phyloP scores from a whole-genome alignment of 345 rosid genomes.

The Limnanthes douglasii region DNA sequence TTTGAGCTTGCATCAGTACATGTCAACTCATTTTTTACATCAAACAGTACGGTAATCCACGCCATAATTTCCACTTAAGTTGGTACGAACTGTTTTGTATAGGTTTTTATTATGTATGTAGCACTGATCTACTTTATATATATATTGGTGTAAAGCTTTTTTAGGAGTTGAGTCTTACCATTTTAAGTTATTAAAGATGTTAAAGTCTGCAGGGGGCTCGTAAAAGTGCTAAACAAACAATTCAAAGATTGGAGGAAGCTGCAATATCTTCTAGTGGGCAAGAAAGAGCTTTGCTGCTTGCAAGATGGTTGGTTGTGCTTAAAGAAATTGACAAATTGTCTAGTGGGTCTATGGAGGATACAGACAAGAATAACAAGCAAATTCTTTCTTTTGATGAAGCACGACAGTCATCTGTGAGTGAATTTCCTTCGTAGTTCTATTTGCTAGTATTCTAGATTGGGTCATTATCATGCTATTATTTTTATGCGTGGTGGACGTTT shows the following conservation, averaged over 20 bases:
- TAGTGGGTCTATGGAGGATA: conserved; percentile 24
- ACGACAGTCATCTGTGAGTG: conserved; percentile 28
- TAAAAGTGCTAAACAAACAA: conserved; percentile 55
- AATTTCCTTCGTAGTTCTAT: neutral
- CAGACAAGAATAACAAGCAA: conserved; percentile 24
- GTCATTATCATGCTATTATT: too few relatives aligned
- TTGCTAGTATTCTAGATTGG: neutral
- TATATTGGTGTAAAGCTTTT: neutral
- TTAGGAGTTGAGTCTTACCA: neutral
- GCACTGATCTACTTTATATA: neutral
- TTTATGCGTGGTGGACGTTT: too few relatives aligned
- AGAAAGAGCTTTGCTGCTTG: conserved; percentile 57
- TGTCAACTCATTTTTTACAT: neutral
- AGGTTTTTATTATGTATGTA: neutral
- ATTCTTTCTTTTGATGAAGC: conserved; percentile 30
- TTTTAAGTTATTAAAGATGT: conserved; percentile 7
- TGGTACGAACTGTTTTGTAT: neutral
- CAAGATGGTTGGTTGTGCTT: conserved; percentile 73
- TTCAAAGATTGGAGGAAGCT: conserved; percentile 78
- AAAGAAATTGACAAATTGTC: conserved; percentile 42
- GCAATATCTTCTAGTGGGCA: conserved; percentile 63
- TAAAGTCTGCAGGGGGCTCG: conserved; percentile 34
- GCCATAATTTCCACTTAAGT: neutral
- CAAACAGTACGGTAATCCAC: neutral
- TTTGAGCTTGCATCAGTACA: neutral